phyloP scores from a whole-genome alignment of 148 eudicot species.

The Hydrangea macrophylla region DNA sequence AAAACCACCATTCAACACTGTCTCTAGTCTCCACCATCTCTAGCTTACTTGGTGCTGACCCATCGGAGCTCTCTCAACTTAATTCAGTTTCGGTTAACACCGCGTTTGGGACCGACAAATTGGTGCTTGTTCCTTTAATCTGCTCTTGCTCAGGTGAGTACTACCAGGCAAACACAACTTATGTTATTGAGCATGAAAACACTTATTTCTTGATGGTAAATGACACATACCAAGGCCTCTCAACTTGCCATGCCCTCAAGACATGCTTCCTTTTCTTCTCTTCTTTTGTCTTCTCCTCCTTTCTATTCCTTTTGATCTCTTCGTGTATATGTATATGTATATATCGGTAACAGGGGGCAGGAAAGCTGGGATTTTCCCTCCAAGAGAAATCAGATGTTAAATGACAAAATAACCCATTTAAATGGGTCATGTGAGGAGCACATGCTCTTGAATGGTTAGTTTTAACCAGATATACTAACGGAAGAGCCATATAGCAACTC shows the following conservation, averaged over 20 bases:
- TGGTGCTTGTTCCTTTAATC: constrained; percentile 62
- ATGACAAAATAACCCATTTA: too few relatives aligned
- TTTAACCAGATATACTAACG: too few relatives aligned
- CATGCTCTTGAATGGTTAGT: too few relatives aligned
- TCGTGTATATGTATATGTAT: too few relatives aligned
- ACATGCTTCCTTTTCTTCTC: too few relatives aligned
- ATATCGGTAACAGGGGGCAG: too few relatives aligned
- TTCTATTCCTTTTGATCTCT: too few relatives aligned
- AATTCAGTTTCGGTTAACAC: constrained; percentile 35
- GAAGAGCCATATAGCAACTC: too few relatives aligned
- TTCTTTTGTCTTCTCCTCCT: too few relatives aligned
- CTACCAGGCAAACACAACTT: constrained; percentile 64
- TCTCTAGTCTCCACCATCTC: constrained; percentile 68
- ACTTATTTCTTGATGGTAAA: constrained; percentile 36
- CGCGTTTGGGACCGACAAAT: constrained; percentile 31
- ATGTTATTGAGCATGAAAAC: constrained; percentile 24
- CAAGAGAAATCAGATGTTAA: too few relatives aligned
- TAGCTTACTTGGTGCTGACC: constrained; percentile 30
- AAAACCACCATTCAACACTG: constrained; percentile 42
- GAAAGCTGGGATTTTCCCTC: too few relatives aligned
- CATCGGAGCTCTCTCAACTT: constrained; percentile 43
- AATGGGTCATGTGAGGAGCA: too few relatives aligned
- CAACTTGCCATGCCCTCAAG: constrained; percentile 62
- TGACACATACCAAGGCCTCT: constrained; percentile 56
- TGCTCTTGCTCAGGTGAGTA: constrained; percentile 73